Evolutionary conservation across 78 protist genomes (phyloP).

Genomic region (Dictyostelium intermedium): DNA sequence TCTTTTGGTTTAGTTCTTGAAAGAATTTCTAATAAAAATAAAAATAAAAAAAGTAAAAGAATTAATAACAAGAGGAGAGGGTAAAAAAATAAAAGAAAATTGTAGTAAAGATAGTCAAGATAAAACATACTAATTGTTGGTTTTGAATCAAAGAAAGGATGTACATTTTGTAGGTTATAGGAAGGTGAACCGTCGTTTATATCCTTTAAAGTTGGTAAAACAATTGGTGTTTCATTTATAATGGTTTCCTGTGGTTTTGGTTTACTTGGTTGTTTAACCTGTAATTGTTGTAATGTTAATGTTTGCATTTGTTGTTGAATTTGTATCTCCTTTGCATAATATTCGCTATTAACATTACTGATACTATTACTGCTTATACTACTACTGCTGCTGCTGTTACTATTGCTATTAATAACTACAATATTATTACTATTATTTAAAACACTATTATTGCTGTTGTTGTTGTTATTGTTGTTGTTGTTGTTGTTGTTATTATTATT

Average conservation of each 20-base stretch:
- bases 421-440: slow-evolving; percentile 1
- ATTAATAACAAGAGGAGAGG: background rate
- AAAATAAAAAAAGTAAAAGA: background rate
- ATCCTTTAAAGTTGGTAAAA: background rate
- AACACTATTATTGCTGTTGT: background rate
- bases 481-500: background rate
- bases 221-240: background rate
- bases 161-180: slow-evolving; percentile 9
- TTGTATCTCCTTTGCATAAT: background rate
- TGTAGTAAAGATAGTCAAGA: too few relatives aligned
- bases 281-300: background rate
- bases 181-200: background rate
- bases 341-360: background rate
- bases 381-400: background rate
- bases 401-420: background rate
- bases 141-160: slow-evolving; percentile 53
- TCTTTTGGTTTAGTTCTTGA: slow-evolving; percentile 25
- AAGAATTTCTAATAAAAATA: slow-evolving; percentile 16
- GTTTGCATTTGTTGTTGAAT: background rate
- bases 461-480: background rate
- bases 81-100: too few relatives aligned
- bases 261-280: background rate
- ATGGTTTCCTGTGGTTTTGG: background rate
- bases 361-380: too few relatives aligned
- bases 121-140: slow-evolving; percentile 43